phyloP scores from a whole-genome alignment of 805 yeast genomes.

The Scheffersomyces coipomensis region DNA sequence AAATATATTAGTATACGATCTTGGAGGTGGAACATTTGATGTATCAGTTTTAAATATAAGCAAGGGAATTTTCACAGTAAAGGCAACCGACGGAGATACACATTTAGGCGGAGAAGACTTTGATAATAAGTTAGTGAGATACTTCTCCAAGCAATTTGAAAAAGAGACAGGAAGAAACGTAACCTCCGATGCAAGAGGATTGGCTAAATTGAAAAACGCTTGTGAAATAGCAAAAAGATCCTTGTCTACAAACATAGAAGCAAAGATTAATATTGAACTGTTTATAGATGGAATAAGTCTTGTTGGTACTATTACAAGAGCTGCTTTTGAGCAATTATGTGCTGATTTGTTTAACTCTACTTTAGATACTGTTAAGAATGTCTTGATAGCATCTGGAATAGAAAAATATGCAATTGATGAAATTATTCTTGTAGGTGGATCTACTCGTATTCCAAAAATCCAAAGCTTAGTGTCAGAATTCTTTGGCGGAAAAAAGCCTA shows the following conservation, averaged over 20 bases:
- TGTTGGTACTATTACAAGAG: constrained; percentile 49
- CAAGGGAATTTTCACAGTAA: constrained; percentile 49
- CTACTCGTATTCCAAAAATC: constrained; percentile 52
- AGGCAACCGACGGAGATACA: constrained; percentile 50
- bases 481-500: constrained; percentile 49
- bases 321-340: constrained; percentile 50
- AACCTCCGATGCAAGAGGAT: constrained; percentile 47
- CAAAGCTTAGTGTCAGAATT: constrained; percentile 49
- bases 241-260: constrained; percentile 46
- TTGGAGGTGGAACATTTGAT: constrained; percentile 51
- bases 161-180: constrained; percentile 46
- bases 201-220: constrained; percentile 51
- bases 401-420: constrained; percentile 42
- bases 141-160: constrained; percentile 46
- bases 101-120: constrained; percentile 94
- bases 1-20: constrained; percentile 51
- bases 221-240: constrained; percentile 54
- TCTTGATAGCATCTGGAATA: constrained; percentile 45
- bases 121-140: constrained; percentile 93
- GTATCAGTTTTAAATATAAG: constrained; percentile 46
- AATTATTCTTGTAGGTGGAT: constrained; percentile 50
- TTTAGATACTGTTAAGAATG: constrained; percentile 49
- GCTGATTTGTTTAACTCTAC: constrained; percentile 49
- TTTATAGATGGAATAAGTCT: constrained; percentile 49
- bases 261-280: constrained; percentile 49